These are phyloP conservation scores for Fistulifera pelliculosa DNA, from an alignment of 108 stramenopile genomes.

Conservation along the genomic window DNA sequence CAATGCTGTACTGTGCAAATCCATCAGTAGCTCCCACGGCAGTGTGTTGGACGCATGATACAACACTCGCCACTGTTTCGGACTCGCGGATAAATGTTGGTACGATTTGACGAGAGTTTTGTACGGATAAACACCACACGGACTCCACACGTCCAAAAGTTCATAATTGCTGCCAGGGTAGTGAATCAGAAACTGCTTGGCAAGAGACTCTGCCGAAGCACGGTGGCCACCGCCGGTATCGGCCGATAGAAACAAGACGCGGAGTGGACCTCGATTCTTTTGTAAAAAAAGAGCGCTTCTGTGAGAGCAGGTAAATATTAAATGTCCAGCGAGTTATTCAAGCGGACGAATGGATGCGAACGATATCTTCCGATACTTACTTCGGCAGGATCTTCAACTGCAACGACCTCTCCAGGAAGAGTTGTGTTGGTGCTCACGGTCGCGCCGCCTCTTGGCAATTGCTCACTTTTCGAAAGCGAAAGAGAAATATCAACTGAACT, in stretches of 20 bases:
- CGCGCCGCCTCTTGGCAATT: no score
- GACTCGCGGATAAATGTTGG: constrained; percentile 75
- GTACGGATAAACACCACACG: constrained; percentile 48
- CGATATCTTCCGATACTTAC: no score
- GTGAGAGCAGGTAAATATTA: no score
- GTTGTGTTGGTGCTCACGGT: no score
- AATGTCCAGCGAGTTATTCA: no score
- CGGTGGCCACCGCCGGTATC: constrained; percentile 99
- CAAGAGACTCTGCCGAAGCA: constrained; percentile 90
- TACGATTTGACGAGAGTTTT: constrained; percentile 51
- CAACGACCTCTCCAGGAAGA: no score
- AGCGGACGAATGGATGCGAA: no score
- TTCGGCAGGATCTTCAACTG: no score
- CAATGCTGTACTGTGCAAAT: constrained; percentile 44
- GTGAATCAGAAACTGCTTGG: constrained; percentile 70
- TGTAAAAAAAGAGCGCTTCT: background rate
- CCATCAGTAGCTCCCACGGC: constrained; percentile 35
- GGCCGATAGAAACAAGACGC: constrained; percentile 85
- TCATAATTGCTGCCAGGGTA: constrained; percentile 84
- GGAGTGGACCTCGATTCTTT: constrained; percentile 34
- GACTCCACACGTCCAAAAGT: constrained; percentile 77
- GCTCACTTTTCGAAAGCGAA: no score
- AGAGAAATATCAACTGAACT: no score
- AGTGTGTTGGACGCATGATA: constrained; percentile 71
- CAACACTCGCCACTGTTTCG: constrained; percentile 77